Evolutionary conservation across 176 grass and related monocot species (phyloP), one percentile per base, ranked within the genome.

Genomic region (Pharus latifolius): DNA sequence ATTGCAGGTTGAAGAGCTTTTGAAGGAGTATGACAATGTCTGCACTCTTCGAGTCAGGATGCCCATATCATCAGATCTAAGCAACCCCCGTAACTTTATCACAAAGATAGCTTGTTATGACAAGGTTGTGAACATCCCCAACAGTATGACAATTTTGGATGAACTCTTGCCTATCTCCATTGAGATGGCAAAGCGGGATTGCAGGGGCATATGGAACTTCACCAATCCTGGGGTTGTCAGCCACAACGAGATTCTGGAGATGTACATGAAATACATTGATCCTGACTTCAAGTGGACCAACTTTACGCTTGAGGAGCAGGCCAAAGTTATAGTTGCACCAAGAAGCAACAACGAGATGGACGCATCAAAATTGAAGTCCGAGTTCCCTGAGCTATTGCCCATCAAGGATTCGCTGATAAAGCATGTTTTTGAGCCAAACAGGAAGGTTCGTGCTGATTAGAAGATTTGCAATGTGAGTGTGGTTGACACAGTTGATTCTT

Each of bases 261-360:
- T 88, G 85, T 88, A 88, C 63, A 83, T 70, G 65, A 72, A 75
- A 30, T 76, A 83, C 70, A 76, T 88, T 15, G 78, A 83, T 10
- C 75, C 80, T 2, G 52, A 69, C 42, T 88, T 83, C 80, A 80
- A 83, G 34, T 88, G 85, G 85, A 55, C 27, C 58, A 88, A 88
- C 30, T 83, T 88, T 30, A 88, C 85, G 45, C 61, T 95, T 2
- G 86, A 95, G 63, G 91, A 95, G 43, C 86, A 95, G 76, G 91
- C 91, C 73, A 90, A 95, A 68, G 91, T 95, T 23, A 95, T 95
- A 40, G 80, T 95, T 43, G 91, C 91, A 0, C 79, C 66, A 1
- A 74, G 91, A 56, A 95, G 91, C 78, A 95, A 95, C 67, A 95
- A 95, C 9, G 91, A 95, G 56, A 81, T 95, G 86, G 83, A 89